Percentiles rank a stretch among this genome's conserved stretches.
These are phyloP conservation scores for Dictyostelium purpureum DNA, from an alignment of 78 protist genomes.

Conservation along the genomic window DNA sequence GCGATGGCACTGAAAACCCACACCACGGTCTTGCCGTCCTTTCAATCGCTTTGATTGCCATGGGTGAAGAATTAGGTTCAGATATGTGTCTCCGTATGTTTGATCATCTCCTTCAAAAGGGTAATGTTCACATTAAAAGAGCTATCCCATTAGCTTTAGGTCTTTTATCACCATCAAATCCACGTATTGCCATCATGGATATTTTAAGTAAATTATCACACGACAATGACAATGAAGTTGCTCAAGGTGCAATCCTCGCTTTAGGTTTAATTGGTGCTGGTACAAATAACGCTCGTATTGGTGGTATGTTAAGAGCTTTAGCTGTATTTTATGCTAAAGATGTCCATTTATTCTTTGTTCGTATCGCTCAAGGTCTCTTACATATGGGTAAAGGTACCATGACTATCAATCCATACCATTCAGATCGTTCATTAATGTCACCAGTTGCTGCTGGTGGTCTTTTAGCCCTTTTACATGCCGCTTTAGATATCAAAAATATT, in stretches of 20 bases:
- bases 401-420: conserved; percentile 89
- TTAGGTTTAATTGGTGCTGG: conserved; percentile 95
- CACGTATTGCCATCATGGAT: conserved; percentile 90
- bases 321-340: conserved; percentile 90
- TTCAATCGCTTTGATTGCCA: conserved; percentile 96
- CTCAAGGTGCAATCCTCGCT: conserved; percentile 91
- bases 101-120: conserved; percentile 94
- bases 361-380: conserved; percentile 95
- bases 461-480: conserved; percentile 82
- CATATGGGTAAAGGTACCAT: conserved; percentile 98
- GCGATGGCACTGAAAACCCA: conserved; percentile 86
- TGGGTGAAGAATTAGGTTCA: conserved; percentile 97
- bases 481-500: conserved; percentile 91
- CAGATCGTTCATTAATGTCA: conserved; percentile 90
- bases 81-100: conserved; percentile 96
- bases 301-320: conserved; percentile 92
- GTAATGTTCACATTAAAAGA: conserved; percentile 49
- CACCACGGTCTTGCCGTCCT: conserved; percentile 88
- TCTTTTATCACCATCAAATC: conserved; percentile 91
- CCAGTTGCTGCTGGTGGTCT: conserved; percentile 91
- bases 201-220: conserved; percentile 94
- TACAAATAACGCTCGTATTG: conserved; percentile 97
- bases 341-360: conserved; percentile 84
- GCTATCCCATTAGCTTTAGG: conserved; percentile 98
- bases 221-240: conserved; percentile 92